Conservation (phyloP, 106 monocot genomes). For the Acanthochlamys bracteata region DNA sequence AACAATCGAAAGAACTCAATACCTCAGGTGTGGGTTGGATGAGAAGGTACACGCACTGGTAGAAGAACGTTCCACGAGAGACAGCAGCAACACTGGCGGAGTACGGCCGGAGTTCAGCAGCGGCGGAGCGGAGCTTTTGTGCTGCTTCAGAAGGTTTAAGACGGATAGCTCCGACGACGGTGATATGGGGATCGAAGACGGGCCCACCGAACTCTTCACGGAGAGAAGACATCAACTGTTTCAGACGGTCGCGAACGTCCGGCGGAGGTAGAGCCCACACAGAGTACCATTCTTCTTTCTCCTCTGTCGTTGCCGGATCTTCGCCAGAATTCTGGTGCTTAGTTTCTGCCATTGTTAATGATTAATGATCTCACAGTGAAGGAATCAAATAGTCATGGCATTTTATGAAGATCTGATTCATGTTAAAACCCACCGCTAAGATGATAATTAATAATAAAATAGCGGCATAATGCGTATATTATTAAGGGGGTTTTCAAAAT, state of each 20-base stretch:
- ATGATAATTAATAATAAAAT: no score
- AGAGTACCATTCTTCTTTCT: no score
- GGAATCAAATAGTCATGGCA: no score
- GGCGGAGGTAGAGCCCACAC: constrained; percentile 84
- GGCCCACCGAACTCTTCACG: constrained; percentile 79
- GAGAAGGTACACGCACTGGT: constrained; percentile 91
- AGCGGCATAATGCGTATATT: no score
- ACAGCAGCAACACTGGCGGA: constrained; percentile 40
- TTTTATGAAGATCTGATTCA: no score
- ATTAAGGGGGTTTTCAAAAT: no score
- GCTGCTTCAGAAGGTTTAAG: constrained; percentile 44
- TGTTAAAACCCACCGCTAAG: no score
- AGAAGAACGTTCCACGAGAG: constrained; percentile 64
- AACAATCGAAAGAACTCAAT: not conserved
- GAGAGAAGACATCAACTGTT: constrained; percentile 56
- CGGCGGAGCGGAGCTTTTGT: constrained; percentile 39
- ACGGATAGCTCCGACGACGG: constrained; percentile 69
- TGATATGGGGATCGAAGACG: constrained; percentile 86
- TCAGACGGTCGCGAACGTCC: constrained; percentile 40
- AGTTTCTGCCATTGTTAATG: not conserved
- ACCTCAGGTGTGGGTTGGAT: constrained; percentile 60
- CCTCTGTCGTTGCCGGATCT: not conserved
- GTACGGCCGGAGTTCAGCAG: constrained; percentile 37
- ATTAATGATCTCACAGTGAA: no score
- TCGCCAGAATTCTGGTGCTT: not conserved